phyloP scores from a whole-genome alignment of 768 basidiomycete genomes.

The Infundibulicybe gibba region DNA sequence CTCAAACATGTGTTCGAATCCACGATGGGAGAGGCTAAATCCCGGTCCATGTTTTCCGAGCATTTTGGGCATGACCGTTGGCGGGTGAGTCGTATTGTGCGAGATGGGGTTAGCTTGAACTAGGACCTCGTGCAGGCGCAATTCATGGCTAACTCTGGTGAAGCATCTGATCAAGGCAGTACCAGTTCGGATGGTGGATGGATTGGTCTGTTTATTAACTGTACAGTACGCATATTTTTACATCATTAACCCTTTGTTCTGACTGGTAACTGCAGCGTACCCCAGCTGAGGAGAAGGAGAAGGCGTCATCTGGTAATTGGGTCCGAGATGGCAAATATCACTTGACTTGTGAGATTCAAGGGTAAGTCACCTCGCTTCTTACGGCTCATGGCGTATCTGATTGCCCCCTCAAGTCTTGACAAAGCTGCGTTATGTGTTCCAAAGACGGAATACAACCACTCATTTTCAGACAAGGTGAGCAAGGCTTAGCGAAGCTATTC shows the following conservation, averaged over 20 bases:
- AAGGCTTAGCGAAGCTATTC: not conserved
- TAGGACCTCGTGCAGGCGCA: no score
- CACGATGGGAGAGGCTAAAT: no score
- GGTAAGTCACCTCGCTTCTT: constrained; percentile 45
- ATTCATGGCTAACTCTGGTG: no score
- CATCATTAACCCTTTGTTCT: not conserved
- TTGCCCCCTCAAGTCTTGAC: constrained; percentile 23
- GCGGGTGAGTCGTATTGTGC: constrained; percentile 46
- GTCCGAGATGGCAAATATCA: constrained; percentile 81
- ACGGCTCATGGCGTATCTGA: no score
- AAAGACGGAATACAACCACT: constrained; percentile 81
- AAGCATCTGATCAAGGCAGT: no score
- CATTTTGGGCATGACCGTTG: constrained; percentile 70
- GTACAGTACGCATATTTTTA: constrained; percentile 49
- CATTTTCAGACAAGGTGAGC: constrained; percentile 63
- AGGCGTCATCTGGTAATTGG: constrained; percentile 69
- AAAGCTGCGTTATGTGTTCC: constrained; percentile 52
- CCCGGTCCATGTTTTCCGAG: constrained; percentile 72
- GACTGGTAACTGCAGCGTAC: constrained; percentile 52
- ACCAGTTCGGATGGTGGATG: no score
- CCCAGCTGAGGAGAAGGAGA: constrained; percentile 65
- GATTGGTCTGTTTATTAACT: constrained; percentile 76
- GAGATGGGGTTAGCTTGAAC: no score
- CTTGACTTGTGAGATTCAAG: constrained; percentile 80
- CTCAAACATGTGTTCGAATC: no score